Percentiles rank a stretch among this genome's conserved stretches.
Conservation (phyloP, 1,284 basidiomycete species). For the Ustilago trichophora region DNA sequence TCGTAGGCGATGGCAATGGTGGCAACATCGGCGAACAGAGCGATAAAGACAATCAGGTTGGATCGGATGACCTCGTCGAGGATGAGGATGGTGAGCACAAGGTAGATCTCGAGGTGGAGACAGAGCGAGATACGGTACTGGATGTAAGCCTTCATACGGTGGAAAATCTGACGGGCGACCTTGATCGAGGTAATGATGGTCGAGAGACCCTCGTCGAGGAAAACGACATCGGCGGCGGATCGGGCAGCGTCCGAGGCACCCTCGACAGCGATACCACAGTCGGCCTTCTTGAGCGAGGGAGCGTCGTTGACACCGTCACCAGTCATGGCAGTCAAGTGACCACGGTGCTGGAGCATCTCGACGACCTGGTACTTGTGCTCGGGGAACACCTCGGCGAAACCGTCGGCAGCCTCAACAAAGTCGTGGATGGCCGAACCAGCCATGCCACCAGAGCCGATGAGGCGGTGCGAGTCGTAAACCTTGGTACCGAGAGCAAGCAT, state of each 20-base stretch:
- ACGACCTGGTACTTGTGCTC: constrained; percentile 73
- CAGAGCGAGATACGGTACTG: constrained; percentile 69
- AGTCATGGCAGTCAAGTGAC: constrained; percentile 72
- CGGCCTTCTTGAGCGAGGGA: constrained; percentile 70
- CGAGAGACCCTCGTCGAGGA: constrained; percentile 70
- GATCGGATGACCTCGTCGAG: constrained; percentile 72
- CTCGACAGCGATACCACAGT: constrained; percentile 71
- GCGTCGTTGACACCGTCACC: constrained; percentile 69
- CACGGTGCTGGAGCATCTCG: constrained; percentile 71
- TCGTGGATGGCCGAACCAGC: constrained; percentile 71
- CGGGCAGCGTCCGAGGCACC: constrained; percentile 71
- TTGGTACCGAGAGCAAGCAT: constrained; percentile 70
- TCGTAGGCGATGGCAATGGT: constrained; percentile 72
- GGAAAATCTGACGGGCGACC: constrained; percentile 73
- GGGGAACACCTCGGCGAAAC: constrained; percentile 73
- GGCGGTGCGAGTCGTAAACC: constrained; percentile 72
- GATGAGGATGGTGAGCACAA: constrained; percentile 71
- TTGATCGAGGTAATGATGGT: constrained; percentile 72
- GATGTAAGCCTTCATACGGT: constrained; percentile 72
- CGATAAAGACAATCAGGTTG: constrained; percentile 72
- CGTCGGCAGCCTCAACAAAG: constrained; percentile 72
- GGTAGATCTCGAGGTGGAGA: constrained; percentile 72
- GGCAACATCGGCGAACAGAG: constrained; percentile 71
- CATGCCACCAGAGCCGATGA: constrained; percentile 71
- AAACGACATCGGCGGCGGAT: constrained; percentile 71